Evolutionary conservation across 441 rosid genomes (phyloP).

Genomic region (Eutrema salsugineum): DNA sequence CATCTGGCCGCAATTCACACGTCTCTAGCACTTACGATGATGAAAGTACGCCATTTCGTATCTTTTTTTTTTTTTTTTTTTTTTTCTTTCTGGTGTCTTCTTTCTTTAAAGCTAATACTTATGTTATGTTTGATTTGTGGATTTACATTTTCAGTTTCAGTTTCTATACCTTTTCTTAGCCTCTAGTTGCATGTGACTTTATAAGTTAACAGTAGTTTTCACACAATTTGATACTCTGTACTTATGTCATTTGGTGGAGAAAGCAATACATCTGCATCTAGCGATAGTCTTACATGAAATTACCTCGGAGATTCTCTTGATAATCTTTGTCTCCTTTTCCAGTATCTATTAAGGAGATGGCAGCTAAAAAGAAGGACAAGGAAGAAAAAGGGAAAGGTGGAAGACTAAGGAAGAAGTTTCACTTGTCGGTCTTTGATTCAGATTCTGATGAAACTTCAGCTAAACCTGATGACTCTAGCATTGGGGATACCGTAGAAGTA

Average conservation of each 20-base stretch:
- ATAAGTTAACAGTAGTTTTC: not conserved
- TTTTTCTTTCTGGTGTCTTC: not conserved
- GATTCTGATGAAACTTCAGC: slow-evolving; percentile 36
- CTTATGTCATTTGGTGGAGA: not conserved
- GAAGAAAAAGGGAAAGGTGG: slow-evolving; percentile 28
- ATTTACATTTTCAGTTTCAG: not conserved
- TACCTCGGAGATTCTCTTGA: not conserved
- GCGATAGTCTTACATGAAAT: not conserved
- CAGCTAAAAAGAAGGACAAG: not conserved
- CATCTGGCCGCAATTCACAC: slow-evolving; percentile 30
- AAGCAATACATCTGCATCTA: not conserved
- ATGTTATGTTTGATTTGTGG: slow-evolving; percentile 8
- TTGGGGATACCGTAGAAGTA: not conserved
- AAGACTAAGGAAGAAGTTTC: slow-evolving; percentile 50
- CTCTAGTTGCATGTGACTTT: not conserved
- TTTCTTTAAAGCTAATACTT: not conserved
- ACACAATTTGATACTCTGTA: not conserved
- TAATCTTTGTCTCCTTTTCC: not conserved
- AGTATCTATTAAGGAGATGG: slow-evolving; percentile 29
- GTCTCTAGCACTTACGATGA: slow-evolving; percentile 27
- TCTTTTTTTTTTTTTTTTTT: not conserved
- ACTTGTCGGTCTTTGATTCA: slow-evolving; percentile 39
- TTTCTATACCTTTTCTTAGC: not conserved
- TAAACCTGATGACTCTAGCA: slow-evolving; percentile 8
- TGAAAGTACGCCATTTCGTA: slow-evolving; percentile 31